phyloP scores from a whole-genome alignment of 495 filamentous ascomycete genomes.

The Bryoglossum gracile region DNA sequence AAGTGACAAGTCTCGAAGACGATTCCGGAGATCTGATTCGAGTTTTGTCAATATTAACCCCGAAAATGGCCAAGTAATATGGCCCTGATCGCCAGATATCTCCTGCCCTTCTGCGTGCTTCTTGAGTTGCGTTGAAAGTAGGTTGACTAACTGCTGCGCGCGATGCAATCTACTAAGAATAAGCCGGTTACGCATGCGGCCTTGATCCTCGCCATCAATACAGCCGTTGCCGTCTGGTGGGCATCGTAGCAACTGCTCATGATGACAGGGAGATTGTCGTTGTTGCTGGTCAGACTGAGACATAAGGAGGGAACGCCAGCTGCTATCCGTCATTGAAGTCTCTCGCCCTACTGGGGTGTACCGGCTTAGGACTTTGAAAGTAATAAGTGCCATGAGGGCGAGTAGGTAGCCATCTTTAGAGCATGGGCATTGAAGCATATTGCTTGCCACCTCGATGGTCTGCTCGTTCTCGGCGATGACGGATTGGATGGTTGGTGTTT shows the following conservation, averaged over 20 bases:
- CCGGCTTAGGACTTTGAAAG: conserved; percentile 8
- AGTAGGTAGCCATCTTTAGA: conserved; percentile 9
- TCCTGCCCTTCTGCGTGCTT: background rate
- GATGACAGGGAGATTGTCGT: too few species aligned
- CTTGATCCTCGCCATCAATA: conserved; percentile 22
- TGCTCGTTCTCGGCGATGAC: conserved; percentile 5
- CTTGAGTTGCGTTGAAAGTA: conserved; percentile 5
- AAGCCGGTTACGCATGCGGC: conserved; percentile 30
- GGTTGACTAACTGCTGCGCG: conserved; percentile 30
- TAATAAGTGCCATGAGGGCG: conserved; percentile 3
- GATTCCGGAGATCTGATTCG: too few species aligned
- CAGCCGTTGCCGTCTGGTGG: too few species aligned
- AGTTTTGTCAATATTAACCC: too few species aligned
- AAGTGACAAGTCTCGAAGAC: too few species aligned
- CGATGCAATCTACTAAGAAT: conserved; percentile 37
- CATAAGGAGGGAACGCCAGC: background rate
- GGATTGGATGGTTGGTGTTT: too few species aligned
- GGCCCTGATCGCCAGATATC: too few species aligned
- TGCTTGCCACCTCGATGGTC: conserved; percentile 6
- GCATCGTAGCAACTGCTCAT: too few species aligned
- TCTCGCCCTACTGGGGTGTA: background rate
- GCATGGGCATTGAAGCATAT: conserved; percentile 12
- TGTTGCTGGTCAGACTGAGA: too few species aligned
- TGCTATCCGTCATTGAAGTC: background rate
- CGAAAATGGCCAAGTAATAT: too few species aligned